phyloP scores from a whole-genome alignment of 192 early-diverging fungal genomes.

The Backusella parvicylindrica region DNA sequence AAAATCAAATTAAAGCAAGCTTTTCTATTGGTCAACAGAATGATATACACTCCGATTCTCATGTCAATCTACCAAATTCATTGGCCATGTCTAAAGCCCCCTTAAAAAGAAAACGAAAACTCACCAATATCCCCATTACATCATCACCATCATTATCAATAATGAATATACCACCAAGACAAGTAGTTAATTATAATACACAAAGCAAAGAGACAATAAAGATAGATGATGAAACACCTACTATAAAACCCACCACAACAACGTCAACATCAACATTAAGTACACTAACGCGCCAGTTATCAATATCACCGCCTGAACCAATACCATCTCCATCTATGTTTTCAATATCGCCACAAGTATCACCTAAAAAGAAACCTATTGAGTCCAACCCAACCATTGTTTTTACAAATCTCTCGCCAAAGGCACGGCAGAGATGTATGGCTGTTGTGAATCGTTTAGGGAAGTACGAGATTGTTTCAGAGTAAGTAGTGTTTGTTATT shows the following conservation, averaged over 20 bases:
- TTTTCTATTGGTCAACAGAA: conserved; percentile 7
- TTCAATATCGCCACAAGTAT: not conserved
- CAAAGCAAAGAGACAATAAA: not conserved
- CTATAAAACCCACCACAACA: not conserved
- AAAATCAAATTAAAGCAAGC: conserved; percentile 15
- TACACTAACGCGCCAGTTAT: not conserved
- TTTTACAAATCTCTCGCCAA: not conserved
- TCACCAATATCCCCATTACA: not conserved
- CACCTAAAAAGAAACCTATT: not conserved
- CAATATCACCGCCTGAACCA: not conserved
- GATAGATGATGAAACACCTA: not conserved
- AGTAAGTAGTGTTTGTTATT: not conserved
- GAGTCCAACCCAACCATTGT: not conserved
- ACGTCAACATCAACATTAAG: not conserved
- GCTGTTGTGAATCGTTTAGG: not conserved
- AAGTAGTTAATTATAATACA: not conserved
- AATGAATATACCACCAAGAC: not conserved
- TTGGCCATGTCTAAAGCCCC: not conserved
- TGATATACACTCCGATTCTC: not conserved
- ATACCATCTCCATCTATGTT: not conserved
- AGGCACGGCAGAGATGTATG: not conserved
- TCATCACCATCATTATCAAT: not conserved
- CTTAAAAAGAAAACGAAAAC: conserved; percentile 15
- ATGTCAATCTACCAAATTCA: not conserved
- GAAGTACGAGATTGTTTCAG: not conserved